These are phyloP conservation scores for Scleroderma bovista DNA, from an alignment of 768 basidiomycete species.

Conservation along the genomic window DNA sequence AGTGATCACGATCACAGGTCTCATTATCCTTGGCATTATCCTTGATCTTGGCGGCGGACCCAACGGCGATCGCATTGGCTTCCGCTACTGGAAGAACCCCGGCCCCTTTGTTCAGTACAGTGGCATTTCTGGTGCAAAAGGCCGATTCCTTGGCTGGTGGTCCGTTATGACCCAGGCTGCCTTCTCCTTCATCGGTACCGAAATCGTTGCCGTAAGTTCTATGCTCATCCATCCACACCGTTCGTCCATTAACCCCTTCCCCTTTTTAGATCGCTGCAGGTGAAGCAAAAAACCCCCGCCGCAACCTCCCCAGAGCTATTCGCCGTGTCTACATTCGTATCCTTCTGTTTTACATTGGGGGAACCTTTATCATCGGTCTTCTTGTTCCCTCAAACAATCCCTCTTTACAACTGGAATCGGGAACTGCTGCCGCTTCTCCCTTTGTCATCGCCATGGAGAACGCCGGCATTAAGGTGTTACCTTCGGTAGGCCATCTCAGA, in stretches of 20 bases:
- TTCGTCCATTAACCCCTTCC: conserved; percentile 1
- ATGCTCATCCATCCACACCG: not conserved
- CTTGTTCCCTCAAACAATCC: conserved; percentile 70
- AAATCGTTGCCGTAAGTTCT: conserved; percentile 77
- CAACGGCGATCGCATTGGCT: conserved; percentile 58
- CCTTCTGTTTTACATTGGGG: conserved; percentile 67
- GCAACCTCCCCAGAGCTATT: conserved; percentile 53
- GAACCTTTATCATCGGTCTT: conserved; percentile 75
- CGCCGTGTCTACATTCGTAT: conserved; percentile 71
- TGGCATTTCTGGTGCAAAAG: conserved; percentile 59
- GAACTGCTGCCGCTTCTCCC: conserved; percentile 71
- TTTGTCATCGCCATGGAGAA: conserved; percentile 87
- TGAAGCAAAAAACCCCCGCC: conserved; percentile 86
- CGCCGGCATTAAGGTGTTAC: conserved; percentile 83
- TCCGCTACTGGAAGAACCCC: conserved; percentile 77
- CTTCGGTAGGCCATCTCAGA: conserved; percentile 48
- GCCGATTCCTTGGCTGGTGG: conserved; percentile 73
- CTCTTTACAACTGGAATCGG: conserved; percentile 43
- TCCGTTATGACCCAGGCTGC: conserved; percentile 79
- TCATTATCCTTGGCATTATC: conserved; percentile 64
- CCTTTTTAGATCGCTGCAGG: conserved; percentile 73
- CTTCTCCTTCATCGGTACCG: conserved; percentile 91
- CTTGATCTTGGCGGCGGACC: conserved; percentile 90
- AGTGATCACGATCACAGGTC: conserved; percentile 75
- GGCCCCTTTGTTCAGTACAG: conserved; percentile 80